Evolutionary conservation across 169 alveolate species (phyloP).

Genomic region (Pseudocohnilembus persalinus): DNA sequence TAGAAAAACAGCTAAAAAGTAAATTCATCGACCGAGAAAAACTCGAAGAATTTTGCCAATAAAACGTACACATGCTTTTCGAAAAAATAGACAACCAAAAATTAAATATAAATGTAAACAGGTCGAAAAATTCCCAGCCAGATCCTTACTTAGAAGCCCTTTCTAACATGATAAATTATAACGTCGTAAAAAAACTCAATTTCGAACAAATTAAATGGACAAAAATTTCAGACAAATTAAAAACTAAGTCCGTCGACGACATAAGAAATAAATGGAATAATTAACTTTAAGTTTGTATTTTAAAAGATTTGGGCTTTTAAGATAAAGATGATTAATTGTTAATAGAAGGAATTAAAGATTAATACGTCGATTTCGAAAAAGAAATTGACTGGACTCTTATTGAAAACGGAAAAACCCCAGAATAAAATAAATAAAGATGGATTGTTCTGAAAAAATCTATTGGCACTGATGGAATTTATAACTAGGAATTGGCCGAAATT

Average conservation of each 20-base stretch:
- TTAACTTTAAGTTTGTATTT: constrained; percentile 7
- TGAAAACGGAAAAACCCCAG: constrained; percentile 31
- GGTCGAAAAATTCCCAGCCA: constrained; percentile 4
- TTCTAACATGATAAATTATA: background rate
- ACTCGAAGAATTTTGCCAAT: background rate
- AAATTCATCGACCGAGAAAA: background rate
- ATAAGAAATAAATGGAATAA: constrained; percentile 53
- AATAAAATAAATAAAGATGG: constrained; percentile 49
- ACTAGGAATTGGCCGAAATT: too few species aligned
- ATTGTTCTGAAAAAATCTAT: constrained; percentile 30
- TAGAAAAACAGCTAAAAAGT: background rate
- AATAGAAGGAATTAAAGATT: constrained; percentile 15
- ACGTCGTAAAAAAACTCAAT: constrained; percentile 9
- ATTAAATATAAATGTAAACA: background rate
- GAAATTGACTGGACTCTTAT: constrained; percentile 50
- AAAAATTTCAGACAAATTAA: constrained; percentile 31
- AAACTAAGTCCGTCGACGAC: constrained; percentile 52
- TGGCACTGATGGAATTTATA: background rate
- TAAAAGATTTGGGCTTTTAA: constrained; percentile 1
- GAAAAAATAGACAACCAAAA: background rate
- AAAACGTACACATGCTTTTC: background rate
- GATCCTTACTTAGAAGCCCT: constrained; percentile 1
- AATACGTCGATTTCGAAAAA: constrained; percentile 27
- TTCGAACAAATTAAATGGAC: constrained; percentile 39
- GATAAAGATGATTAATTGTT: constrained; percentile 29